Base-by-base conservation (phyloP, 2,329 filamentous ascomycete species). In the Apiospora sp. region DNA sequence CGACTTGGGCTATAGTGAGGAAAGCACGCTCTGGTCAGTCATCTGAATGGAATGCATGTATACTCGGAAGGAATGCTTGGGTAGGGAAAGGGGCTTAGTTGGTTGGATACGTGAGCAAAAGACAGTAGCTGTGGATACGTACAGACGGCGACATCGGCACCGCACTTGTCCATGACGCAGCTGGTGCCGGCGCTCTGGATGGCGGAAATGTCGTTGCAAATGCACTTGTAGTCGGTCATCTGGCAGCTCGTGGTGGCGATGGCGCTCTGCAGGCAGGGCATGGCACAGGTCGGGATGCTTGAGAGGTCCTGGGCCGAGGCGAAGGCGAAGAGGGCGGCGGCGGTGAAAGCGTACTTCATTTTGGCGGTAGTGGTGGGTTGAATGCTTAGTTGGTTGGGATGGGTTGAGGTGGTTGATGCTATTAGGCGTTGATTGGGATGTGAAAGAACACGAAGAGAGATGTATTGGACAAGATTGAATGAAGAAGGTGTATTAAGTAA, bases 281-380 rank as follows among this genome's bases (percentile, higher is more conserved):
- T 3, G 27, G 78, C 77, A 48, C 78, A 79, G 10, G 72, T 12
- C 1, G 78, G 78, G 61, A 79, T 77, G 24, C 74, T 74, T 0
- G 74, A 74, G n/a, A 77, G 68, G 12, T 72, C 74, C 74, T 79
- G 77, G 54, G 78, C 74, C 61, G 75, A 76, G 44, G 72, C 76
- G 46, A 71, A 43, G 58, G 76, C 73, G 49, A 73, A 73, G 43
- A 79, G 54, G 58, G 75, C 77, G 70, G 75, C 54, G 71, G 71
- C 69, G 61, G 74, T 73, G 72, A 76, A 61, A 51, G 72, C 27
- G 75, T 76, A 79, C 75, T 77, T 79, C 78, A 79, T 79, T 10
- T 74, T 79, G 74, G 13, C 58, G 71, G 70, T 72, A 37, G 22
- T 70, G 22, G 64, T 41, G 12, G 19, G 30, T 24, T 67, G 16